phyloP scores from a whole-genome alignment of 164 flowering plant species.

The Malania oleifera region DNA sequence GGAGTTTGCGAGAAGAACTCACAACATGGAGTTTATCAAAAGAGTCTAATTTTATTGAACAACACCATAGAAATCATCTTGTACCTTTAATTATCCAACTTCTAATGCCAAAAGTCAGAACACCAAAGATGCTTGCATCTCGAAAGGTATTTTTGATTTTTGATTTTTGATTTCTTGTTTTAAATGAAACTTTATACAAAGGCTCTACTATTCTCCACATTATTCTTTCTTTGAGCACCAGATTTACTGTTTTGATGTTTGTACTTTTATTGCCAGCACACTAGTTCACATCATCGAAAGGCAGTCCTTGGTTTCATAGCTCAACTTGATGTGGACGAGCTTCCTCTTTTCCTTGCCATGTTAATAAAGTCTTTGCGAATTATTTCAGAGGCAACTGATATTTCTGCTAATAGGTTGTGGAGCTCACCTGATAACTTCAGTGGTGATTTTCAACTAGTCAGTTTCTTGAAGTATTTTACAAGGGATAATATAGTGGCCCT shows the following conservation, averaged over 20 bases:
- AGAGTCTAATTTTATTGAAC: conserved; percentile 55
- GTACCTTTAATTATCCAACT: conserved; percentile 61
- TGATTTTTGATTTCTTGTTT: too few species aligned
- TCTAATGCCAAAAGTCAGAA: conserved; percentile 84
- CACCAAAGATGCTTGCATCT: conserved; percentile 55
- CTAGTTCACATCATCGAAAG: conserved; percentile 63
- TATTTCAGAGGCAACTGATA: conserved; percentile 25
- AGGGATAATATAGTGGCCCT: conserved; percentile 34
- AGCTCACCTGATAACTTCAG: conserved; percentile 16
- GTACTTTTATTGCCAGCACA: conserved; percentile 37
- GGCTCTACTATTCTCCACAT: too few species aligned
- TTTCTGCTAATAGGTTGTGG: conserved; percentile 29
- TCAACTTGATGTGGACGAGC: conserved; percentile 69
- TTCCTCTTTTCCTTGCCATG: conserved; percentile 62
- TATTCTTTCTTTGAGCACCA: background rate
- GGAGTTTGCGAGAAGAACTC: conserved; percentile 71
- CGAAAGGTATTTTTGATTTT: conserved; percentile 52
- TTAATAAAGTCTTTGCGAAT: conserved; percentile 55
- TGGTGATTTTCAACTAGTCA: conserved; percentile 28
- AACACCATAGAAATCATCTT: conserved; percentile 53
- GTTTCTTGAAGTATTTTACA: conserved; percentile 38
- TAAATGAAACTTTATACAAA: too few species aligned
- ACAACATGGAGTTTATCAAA: conserved; percentile 81
- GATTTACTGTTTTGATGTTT: background rate
- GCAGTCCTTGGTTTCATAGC: conserved; percentile 82